Percentiles rank a stretch among this genome's conserved stretches.
These are phyloP conservation scores for Achlya hypogyna DNA, from an alignment of 352 stramenopile species.

Conservation along the genomic window DNA sequence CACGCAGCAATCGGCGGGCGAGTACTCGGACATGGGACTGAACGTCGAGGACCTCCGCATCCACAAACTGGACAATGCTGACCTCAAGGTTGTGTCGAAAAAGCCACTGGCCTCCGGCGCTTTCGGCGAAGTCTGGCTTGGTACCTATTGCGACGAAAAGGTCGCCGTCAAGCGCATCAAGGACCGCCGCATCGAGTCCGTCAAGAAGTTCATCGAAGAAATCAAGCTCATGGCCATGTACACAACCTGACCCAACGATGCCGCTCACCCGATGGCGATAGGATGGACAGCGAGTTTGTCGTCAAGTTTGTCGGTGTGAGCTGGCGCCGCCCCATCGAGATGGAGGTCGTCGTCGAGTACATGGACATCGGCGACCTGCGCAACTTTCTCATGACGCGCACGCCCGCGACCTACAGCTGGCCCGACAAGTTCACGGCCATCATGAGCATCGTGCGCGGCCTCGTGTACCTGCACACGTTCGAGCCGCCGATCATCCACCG, in stretches of 20 bases:
- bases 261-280: slow-evolving; percentile 7
- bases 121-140: slow-evolving; percentile 62
- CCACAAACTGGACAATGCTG: slow-evolving; percentile 27
- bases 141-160: slow-evolving; percentile 50
- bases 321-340: slow-evolving; percentile 48
- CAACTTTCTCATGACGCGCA: slow-evolving; percentile 27
- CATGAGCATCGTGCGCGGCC: not conserved
- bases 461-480: slow-evolving; percentile 13
- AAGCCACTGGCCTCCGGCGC: slow-evolving; percentile 52
- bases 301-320: slow-evolving; percentile 58
- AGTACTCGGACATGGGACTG: not conserved
- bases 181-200: slow-evolving; percentile 32
- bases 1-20: not conserved
- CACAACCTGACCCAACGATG: slow-evolving; percentile 43
- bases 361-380: slow-evolving; percentile 62
- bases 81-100: slow-evolving; percentile 38
- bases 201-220: slow-evolving; percentile 35
- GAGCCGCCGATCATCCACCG: slow-evolving; percentile 28
- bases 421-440: not conserved
- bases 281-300: slow-evolving; percentile 22
- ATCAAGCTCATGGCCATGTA: slow-evolving; percentile 42
- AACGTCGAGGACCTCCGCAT: not conserved
- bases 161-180: slow-evolving; percentile 54
- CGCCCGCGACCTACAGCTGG: not conserved
- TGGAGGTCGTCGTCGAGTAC: slow-evolving; percentile 54